Evolutionary conservation across 1,139 yeast genomes (phyloP).

Genomic region (Taphrina wiesneri): DNA sequence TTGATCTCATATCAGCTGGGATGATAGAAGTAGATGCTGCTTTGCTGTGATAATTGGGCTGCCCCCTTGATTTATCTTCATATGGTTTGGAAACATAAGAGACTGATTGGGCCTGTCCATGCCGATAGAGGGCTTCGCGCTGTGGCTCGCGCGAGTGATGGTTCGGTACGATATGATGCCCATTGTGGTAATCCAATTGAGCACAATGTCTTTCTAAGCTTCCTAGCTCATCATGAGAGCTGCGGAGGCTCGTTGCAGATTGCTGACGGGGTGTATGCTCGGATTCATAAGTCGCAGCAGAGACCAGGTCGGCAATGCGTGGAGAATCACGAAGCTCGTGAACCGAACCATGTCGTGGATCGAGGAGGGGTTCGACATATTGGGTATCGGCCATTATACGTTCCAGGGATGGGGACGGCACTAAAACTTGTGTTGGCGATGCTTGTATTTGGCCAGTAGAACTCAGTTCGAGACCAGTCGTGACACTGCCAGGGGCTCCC

Average conservation of each 20-base stretch:
- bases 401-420: not conserved
- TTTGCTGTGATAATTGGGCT: not conserved
- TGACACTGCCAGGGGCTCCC: not conserved
- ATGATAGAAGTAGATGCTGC: not conserved
- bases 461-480: not conserved
- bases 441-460: not conserved
- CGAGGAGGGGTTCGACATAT: conserved; percentile 3
- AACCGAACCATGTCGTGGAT: conserved; percentile 14
- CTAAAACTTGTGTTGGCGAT: not conserved
- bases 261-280: not conserved
- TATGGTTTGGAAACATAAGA: not conserved
- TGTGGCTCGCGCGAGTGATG: not conserved
- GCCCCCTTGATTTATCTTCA: not conserved
- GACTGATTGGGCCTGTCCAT: not conserved
- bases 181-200: not conserved
- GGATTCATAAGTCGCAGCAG: not conserved
- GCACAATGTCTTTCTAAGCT: not conserved
- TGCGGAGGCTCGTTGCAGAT: not conserved
- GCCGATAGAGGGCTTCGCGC: not conserved
- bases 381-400: not conserved
- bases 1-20: not conserved
- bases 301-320: not conserved
- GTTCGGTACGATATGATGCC: not conserved
- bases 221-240: not conserved
- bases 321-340: conserved; percentile 8